Base-by-base conservation (phyloP, 2,329 filamentous ascomycete species). In the Aspergillus sojae region DNA sequence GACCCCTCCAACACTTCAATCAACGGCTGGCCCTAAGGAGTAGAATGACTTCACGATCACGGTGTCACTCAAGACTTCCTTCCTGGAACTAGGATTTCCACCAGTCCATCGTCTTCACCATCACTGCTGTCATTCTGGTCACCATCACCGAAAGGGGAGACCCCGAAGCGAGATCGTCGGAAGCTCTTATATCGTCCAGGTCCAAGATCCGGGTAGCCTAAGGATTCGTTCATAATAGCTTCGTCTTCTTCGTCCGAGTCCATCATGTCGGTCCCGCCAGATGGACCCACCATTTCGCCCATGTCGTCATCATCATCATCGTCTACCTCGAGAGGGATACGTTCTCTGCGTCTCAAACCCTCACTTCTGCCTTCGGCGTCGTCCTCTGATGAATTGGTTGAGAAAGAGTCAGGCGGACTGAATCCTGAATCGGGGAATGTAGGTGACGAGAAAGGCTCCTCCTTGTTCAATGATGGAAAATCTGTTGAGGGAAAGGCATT, bases 131-230 rank as follows among this genome's bases (percentile, higher is more conserved):
- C 78, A 41, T 79, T 77, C n/a, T 83, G 81, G 19, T 78, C 76
- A 21, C 77, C 75, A 26, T 77, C 72, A 10, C 74, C 75, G 36
- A 74, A 77, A 26, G 77, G 72, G 26, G 76, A 77, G 36, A 68
- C 70, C 12, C 71, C 67, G 46, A 70, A 64, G 55, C 71, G 73
- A 54, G 74, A 70, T 63, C 69, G 70, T 52, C 67, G 78, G 79
- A 57, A 83, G 79, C 72, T 89, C 48, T 72, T 71, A 61, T 78
- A 79, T 57, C 75, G 70, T 14, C 64, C 71, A 11, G 73, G 66
- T 2, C 70, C 87, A 79, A 90, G 87, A 67, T 87, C 88, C 68
- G 90, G 90, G 62, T 91, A 89, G 16, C 88, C 89, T 78, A 91
- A 86, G 70, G 89, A 88, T 66, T 90, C 87, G 46, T 88, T 86